Evolutionary conservation across 441 rosid species (phyloP).

Genomic region (Aquilaria agallochum): DNA sequence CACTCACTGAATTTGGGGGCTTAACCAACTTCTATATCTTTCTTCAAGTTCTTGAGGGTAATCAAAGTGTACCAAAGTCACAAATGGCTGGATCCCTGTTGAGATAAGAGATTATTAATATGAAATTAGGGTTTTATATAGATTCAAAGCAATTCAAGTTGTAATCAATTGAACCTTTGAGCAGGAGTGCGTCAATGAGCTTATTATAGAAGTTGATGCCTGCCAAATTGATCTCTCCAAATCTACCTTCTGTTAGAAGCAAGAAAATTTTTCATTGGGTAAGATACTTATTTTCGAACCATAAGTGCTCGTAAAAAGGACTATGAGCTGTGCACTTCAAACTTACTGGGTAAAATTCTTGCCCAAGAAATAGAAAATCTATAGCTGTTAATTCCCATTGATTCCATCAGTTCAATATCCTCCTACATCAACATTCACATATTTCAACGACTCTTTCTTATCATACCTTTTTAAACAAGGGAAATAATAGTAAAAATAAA

Average conservation of each 20-base stretch:
- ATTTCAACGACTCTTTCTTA: too few relatives aligned
- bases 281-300: background rate
- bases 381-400: constrained; percentile 40
- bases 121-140: background rate
- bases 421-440: constrained; percentile 19
- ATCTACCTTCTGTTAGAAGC: constrained; percentile 39
- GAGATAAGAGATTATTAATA: background rate
- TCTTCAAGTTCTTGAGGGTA: constrained; percentile 54
- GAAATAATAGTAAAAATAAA: too few relatives aligned
- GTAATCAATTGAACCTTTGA: constrained; percentile 17
- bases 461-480: too few relatives aligned
- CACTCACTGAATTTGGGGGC: constrained; percentile 27
- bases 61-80: constrained; percentile 48
- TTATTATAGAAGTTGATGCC: constrained; percentile 46
- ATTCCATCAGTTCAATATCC: constrained; percentile 40
- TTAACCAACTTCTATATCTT: constrained; percentile 43
- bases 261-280: background rate
- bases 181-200: constrained; percentile 40
- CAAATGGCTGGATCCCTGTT: constrained; percentile 47
- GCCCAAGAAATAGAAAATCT: constrained; percentile 54
- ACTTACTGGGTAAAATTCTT: constrained; percentile 47
- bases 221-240: constrained; percentile 34
- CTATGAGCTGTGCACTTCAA: too few relatives aligned
- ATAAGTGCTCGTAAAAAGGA: too few relatives aligned
- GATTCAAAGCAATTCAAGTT: background rate